These are phyloP conservation scores for Cytospora piceicola DNA, from an alignment of 2,329 filamentous ascomycete genomes.

Conservation along the genomic window DNA sequence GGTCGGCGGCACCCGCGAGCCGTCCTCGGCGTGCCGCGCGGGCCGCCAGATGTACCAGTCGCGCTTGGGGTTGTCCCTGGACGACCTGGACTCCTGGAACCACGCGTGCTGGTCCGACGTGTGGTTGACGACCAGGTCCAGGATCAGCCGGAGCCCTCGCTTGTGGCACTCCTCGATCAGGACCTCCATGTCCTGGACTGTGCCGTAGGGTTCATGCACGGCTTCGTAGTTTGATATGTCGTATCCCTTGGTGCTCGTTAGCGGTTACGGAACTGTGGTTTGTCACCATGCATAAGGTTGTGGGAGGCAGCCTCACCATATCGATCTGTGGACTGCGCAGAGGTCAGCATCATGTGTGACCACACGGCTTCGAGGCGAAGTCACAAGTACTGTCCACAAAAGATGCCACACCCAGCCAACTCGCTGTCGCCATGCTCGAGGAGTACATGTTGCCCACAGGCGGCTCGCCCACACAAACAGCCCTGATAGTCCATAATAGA, in stretches of 20 bases:
- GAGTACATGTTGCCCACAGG: neutral
- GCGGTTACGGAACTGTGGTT: neutral
- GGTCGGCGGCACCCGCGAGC: constrained; percentile 70
- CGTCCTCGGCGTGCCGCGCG: constrained; percentile 51
- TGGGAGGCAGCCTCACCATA: constrained; percentile 38
- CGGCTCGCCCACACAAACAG: neutral
- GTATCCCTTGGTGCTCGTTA: constrained; percentile 59
- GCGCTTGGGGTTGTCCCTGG: constrained; percentile 64
- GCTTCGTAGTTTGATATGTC: constrained; percentile 68
- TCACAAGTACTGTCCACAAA: neutral
- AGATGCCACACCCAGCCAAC: neutral
- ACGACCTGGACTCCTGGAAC: constrained; percentile 69
- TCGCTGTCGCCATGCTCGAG: neutral
- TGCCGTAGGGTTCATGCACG: constrained; percentile 67
- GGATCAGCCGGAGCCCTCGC: constrained; percentile 70
- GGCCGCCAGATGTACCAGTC: constrained; percentile 68
- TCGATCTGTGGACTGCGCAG: constrained; percentile 48
- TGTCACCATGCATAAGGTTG: constrained; percentile 28
- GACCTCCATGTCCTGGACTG: constrained; percentile 64
- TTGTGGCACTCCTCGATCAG: constrained; percentile 63
- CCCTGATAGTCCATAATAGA: constrained; percentile 25
- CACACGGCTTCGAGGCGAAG: neutral
- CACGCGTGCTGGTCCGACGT: constrained; percentile 73
- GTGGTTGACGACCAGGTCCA: constrained; percentile 80
- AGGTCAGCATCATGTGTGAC: neutral